phyloP scores from a whole-genome alignment of 257 asterid genomes.

The Solanum stenotomum region DNA sequence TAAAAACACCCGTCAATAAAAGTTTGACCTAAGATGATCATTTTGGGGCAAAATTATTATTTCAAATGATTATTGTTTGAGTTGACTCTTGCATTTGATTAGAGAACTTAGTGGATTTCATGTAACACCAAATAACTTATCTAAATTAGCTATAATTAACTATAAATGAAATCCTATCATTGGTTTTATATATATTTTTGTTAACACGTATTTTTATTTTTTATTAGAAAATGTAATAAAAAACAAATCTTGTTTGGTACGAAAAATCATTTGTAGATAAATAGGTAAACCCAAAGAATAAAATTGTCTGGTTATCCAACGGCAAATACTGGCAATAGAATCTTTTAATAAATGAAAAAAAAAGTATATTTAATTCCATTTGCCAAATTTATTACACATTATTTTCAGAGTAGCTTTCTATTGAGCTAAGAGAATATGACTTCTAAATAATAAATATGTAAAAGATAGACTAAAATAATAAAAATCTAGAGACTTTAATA shows the following conservation, averaged over 20 bases:
- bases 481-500: neutral
- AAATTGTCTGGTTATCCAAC: constrained; percentile 20
- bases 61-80: neutral
- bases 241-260: neutral
- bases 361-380: neutral
- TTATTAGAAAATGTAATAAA: neutral
- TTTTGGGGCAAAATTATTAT: neutral
- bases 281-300: neutral
- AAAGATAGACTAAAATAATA: neutral
- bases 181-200: neutral
- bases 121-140: neutral
- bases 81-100: neutral
- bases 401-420: neutral
- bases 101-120: neutral
- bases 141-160: neutral
- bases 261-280: neutral
- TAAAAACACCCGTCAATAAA: neutral
- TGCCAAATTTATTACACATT: neutral
- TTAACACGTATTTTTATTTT: neutral
- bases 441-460: neutral
- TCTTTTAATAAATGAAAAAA: constrained; percentile 10
- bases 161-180: neutral
- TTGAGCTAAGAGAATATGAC: neutral
- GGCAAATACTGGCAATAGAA: constrained; percentile 18
- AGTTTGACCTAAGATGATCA: neutral